These are phyloP conservation scores for Brassica nigra DNA, from an alignment of 345 rosid genomes.

Conservation along the genomic window DNA sequence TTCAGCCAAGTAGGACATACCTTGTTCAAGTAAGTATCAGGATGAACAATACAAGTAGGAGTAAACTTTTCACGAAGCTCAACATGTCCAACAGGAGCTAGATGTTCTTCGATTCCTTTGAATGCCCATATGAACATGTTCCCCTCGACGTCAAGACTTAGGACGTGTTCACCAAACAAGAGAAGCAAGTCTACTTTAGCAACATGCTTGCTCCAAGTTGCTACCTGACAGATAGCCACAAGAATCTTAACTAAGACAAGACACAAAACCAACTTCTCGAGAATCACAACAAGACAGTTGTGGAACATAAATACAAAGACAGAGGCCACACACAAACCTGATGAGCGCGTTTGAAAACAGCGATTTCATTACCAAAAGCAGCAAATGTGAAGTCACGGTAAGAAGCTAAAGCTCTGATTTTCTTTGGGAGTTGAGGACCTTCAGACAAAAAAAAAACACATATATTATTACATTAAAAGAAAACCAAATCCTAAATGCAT, in stretches of 20 bases:
- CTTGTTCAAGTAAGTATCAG: slow-evolving; percentile 93
- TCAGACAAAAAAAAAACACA: slow-evolving; percentile 11
- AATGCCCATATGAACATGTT: slow-evolving; percentile 77
- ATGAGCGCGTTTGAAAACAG: slow-evolving; percentile 80
- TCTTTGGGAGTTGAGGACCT: slow-evolving; percentile 88
- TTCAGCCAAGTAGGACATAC: slow-evolving; percentile 38
- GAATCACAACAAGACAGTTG: neutral
- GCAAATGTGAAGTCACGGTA: slow-evolving; percentile 86
- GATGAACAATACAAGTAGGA: slow-evolving; percentile 85
- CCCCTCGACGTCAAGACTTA: slow-evolving; percentile 78
- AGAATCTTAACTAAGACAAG: slow-evolving; percentile 1
- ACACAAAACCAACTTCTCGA: slow-evolving; percentile 1
- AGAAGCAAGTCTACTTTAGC: slow-evolving; percentile 75
- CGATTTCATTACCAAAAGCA: slow-evolving; percentile 70
- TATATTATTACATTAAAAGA: neutral
- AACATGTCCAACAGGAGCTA: slow-evolving; percentile 66
- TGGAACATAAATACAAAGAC: neutral
- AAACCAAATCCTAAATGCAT: neutral
- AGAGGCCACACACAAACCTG: slow-evolving; percentile 59
- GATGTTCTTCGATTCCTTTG: slow-evolving; percentile 66
- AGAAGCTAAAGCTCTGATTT: slow-evolving; percentile 86
- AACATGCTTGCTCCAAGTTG: slow-evolving; percentile 79
- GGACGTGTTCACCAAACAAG: slow-evolving; percentile 79
- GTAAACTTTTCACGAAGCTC: slow-evolving; percentile 56
- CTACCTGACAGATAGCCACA: slow-evolving; percentile 55